These are phyloP conservation scores for Puccinia novopanici DNA, from an alignment of 1,284 basidiomycete genomes.

Conservation along the genomic window DNA sequence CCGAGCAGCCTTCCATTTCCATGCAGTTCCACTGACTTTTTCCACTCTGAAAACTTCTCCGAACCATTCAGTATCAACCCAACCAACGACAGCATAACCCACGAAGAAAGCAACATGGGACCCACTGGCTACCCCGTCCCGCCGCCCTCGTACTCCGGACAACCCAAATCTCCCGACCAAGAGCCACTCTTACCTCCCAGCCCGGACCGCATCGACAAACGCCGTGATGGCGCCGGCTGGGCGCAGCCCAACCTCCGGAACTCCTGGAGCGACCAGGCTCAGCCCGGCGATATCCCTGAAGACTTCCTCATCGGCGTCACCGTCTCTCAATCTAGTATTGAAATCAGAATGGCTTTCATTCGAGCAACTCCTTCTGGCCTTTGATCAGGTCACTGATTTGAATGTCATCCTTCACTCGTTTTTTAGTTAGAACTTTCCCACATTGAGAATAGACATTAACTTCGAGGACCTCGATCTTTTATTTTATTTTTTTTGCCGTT, in stretches of 20 bases:
- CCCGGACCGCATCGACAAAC: constrained; percentile 11
- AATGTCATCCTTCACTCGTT: too few species aligned
- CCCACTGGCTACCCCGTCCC: constrained; percentile 15
- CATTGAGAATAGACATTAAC: not conserved
- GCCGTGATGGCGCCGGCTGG: constrained; percentile 14
- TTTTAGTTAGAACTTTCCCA: not conserved
- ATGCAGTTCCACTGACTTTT: too few species aligned
- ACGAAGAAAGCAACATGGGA: too few species aligned
- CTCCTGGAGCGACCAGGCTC: constrained; percentile 30
- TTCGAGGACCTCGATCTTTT: not conserved
- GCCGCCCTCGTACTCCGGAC: constrained; percentile 36
- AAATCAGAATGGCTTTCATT: constrained; percentile 49
- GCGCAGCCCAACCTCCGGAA: constrained; percentile 23
- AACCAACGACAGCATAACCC: not conserved
- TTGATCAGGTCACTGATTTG: too few species aligned
- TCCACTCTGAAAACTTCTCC: too few species aligned
- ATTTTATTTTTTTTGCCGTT: not conserved
- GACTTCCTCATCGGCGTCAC: constrained; percentile 43
- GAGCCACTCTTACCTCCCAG: constrained; percentile 38
- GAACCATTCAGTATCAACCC: not conserved
- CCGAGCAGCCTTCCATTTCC: too few species aligned
- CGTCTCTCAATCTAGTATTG: constrained; percentile 45
- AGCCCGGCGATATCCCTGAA: constrained; percentile 29
- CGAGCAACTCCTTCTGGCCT: too few species aligned
- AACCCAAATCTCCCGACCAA: constrained; percentile 34